Evolutionary conservation across 345 rosid species (phyloP), one percentile per base, ranked within the genome.

Genomic region (Citrus australasica): DNA sequence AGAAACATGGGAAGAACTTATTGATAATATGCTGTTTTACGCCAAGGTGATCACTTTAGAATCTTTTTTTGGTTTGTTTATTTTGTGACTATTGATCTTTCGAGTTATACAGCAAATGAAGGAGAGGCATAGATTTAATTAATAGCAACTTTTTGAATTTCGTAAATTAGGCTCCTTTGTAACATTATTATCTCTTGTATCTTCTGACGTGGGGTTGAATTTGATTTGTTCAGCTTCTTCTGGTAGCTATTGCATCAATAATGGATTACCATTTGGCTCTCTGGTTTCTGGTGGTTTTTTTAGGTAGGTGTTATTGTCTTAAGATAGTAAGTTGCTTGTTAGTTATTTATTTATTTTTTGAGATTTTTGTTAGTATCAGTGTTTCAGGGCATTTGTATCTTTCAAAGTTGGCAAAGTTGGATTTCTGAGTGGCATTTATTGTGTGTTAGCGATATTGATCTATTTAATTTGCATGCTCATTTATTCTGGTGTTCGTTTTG

Each of bases 1-100:
- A 67, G 98, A 95, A 80, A 87, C 95, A 32, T 91, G 95, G 98
- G 98, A 93, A 72, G 93, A 87, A 24, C 85, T 91, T 68, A 77
- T 91, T 79, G 88, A 89, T 17, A 92, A 93, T 82, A 74, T 85
- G 51, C 63, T 95, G 56, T 86, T 93, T 81, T 93, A 81, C 30
- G 95, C 93, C 22, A 95, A 93, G 94, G 98, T 89, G 58, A 69
- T 56, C 69, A 28, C 51, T 56, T 77, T 59, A 35, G 62, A 33
- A 65, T 65, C 14, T n/a, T 65, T 56, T 63, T 66, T 76, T 53
- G 32, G 37, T 3, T 30, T 76, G 24, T 55, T 73, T 48, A 51
- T 70, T 1, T 0, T 27, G n/a, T 30, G 56, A 13, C 14, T 40
- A 7, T 42, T 24, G 32, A 24, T 68, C 17, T 24, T 10, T n/a